phyloP scores from a whole-genome alignment of 257 asterid genomes.

The Rubia yunnanensis region DNA sequence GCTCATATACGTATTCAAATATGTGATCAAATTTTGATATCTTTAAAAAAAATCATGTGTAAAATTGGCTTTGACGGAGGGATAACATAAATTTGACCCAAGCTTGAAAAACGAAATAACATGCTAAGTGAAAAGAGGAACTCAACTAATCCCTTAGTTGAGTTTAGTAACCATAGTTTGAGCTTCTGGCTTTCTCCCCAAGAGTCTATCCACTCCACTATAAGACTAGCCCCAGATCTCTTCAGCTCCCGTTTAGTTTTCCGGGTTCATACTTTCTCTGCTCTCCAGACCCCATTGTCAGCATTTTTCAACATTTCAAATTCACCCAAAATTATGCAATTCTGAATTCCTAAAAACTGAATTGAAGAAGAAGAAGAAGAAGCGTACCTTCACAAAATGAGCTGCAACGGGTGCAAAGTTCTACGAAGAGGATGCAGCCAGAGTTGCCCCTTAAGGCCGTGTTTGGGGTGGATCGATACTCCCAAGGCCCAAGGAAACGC shows the following conservation, averaged over 20 bases:
- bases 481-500: slow-evolving; percentile 77
- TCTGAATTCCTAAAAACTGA: neutral
- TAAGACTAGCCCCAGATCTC: neutral
- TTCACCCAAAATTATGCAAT: neutral
- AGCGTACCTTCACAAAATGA: slow-evolving; percentile 32
- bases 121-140: too few species aligned
- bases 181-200: neutral
- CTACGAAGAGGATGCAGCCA: slow-evolving; percentile 72
- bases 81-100: too few species aligned
- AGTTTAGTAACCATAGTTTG: slow-evolving; percentile 7
- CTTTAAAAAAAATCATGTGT: too few species aligned
- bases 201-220: neutral
- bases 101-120: too few species aligned
- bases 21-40: too few species aligned
- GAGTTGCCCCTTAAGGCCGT: slow-evolving; percentile 56
- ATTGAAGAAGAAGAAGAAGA: neutral
- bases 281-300: neutral
- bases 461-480: slow-evolving; percentile 65
- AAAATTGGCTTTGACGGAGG: too few species aligned
- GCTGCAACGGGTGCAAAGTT: slow-evolving; percentile 93
- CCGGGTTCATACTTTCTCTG: slow-evolving; percentile 16
- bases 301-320: neutral
- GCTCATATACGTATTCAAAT: too few species aligned
- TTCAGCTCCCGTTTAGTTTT: neutral
- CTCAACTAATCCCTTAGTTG: too few species aligned